phyloP scores from a whole-genome alignment of 305 asterid species.

The Fraxinus sp. region DNA sequence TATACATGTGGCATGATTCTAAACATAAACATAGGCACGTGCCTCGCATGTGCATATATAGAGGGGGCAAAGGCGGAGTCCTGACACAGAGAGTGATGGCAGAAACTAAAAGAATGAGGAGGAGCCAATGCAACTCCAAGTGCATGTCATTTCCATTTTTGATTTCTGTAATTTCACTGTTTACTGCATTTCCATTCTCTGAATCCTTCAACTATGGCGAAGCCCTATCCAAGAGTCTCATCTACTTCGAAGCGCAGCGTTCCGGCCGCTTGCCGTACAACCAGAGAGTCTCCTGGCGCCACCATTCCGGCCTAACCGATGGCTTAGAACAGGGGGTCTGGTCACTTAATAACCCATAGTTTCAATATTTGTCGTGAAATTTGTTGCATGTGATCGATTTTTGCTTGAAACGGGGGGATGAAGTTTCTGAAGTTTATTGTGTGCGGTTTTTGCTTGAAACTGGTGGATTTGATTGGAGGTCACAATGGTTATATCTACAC shows the following conservation, averaged over 20 bases:
- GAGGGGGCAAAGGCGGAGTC: not conserved
- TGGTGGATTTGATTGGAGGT: not conserved
- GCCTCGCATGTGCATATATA: not conserved
- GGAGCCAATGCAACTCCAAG: not conserved
- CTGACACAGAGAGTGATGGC: not conserved
- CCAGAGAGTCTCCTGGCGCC: conserved; percentile 81
- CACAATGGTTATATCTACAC: not conserved
- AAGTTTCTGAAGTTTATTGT: not conserved
- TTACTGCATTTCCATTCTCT: conserved; percentile 38
- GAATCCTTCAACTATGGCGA: conserved; percentile 45
- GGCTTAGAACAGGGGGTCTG: conserved; percentile 91
- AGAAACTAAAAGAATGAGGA: conserved; percentile 23
- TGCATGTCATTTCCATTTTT: conserved; percentile 17
- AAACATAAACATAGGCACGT: not conserved
- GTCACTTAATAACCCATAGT: not conserved
- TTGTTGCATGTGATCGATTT: not conserved
- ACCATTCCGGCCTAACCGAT: conserved; percentile 94
- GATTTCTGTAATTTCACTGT: conserved; percentile 28
- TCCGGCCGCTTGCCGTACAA: conserved; percentile 90
- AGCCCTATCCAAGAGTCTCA: conserved; percentile 83
- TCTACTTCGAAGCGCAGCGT: conserved; percentile 88
- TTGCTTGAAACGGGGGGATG: not conserved
- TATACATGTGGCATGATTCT: too few relatives aligned
- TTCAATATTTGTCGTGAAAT: not conserved
- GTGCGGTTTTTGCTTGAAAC: not conserved